A percentile compares a stretch with the other conserved stretches of the same genome.
Evolutionary conservation across 2,329 filamentous ascomycete species (phyloP).

Genomic region (Calycina herbarum): DNA sequence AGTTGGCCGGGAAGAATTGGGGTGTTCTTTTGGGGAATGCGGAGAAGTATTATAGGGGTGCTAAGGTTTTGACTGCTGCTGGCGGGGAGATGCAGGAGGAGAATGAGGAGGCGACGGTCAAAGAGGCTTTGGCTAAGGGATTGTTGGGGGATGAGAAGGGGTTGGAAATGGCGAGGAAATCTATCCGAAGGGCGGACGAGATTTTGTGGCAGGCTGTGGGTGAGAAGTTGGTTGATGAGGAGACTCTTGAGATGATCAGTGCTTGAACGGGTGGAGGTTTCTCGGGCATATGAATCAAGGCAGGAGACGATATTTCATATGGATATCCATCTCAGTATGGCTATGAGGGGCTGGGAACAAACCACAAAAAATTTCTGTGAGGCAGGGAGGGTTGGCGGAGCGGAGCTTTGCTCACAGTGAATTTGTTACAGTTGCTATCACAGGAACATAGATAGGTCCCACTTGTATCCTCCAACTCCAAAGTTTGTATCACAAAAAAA

Average conservation of each 20-base stretch:
- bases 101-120: conserved; percentile 12
- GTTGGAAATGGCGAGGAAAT: background rate
- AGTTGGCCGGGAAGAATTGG: conserved; percentile 45
- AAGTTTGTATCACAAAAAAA: too few species aligned
- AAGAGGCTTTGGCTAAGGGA: conserved; percentile 14
- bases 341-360: background rate
- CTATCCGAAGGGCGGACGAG: background rate
- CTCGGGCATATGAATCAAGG: too few species aligned
- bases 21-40: conserved; percentile 54
- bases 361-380: too few species aligned
- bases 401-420: too few species aligned
- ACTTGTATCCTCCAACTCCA: too few species aligned
- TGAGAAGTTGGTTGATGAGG: conserved; percentile 12
- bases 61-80: conserved; percentile 26
- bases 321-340: too few species aligned
- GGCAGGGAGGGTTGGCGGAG: too few species aligned
- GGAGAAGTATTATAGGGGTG: conserved; percentile 57
- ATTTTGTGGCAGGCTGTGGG: conserved; percentile 14
- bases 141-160: background rate
- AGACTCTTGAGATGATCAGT: background rate
- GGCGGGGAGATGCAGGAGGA: conserved; percentile 20
- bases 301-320: too few species aligned
- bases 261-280: background rate
- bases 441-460: too few species aligned
- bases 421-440: too few species aligned